Percentiles rank a stretch among this genome's conserved stretches.
These are phyloP conservation scores for Syncephalastrum racemosum DNA, from an alignment of 371 early-diverging fungal genomes.

Conservation along the genomic window DNA sequence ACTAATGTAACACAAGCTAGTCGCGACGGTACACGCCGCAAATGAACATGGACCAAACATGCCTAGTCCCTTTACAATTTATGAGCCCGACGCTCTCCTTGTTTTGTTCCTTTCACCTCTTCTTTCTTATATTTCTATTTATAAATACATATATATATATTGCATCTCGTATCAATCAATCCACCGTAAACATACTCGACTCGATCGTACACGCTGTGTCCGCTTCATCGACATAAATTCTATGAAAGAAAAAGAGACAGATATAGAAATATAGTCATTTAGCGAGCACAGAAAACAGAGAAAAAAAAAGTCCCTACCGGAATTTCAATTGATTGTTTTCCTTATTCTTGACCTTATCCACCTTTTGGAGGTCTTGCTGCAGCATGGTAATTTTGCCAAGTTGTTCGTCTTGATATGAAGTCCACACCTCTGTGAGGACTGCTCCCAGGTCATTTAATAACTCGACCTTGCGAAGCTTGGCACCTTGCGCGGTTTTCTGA, in stretches of 20 bases:
- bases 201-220: too few species aligned
- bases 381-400: slow-evolving; percentile 6
- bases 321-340: slow-evolving; percentile 8
- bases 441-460: not conserved
- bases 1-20: slow-evolving; percentile 23
- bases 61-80: not conserved
- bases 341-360: not conserved
- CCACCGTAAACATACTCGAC: too few species aligned
- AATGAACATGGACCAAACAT: slow-evolving; percentile 3
- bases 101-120: slow-evolving; percentile 1
- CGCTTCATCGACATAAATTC: too few species aligned
- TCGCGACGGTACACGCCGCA: slow-evolving; percentile 18
- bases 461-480: not conserved
- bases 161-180: too few species aligned
- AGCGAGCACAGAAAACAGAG: too few species aligned
- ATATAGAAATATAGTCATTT: too few species aligned
- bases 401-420: not conserved
- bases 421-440: slow-evolving; percentile 1
- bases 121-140: too few species aligned
- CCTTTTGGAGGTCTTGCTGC: slow-evolving; percentile 9
- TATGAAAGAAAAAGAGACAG: too few species aligned
- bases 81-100: slow-evolving; percentile 1
- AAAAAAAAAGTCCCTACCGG: slow-evolving; percentile 3
- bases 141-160: too few species aligned
- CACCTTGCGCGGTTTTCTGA: slow-evolving; percentile 7